Evolutionary conservation across 2,329 filamentous ascomycete genomes (phyloP), one percentile per base, ranked within the genome.

Genomic region (Elsinoe ampelina): DNA sequence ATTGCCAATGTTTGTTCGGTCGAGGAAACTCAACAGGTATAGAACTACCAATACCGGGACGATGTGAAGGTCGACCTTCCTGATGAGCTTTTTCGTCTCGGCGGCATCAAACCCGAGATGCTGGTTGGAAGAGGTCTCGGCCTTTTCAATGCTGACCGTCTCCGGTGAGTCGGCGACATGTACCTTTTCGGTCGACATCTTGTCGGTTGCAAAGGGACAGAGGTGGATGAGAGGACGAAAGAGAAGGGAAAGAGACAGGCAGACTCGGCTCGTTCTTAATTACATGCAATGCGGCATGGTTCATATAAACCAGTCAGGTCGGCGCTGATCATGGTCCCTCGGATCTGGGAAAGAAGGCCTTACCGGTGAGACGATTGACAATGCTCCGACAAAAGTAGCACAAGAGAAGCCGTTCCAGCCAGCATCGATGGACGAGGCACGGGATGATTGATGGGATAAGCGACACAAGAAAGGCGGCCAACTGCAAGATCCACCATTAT

Each of bases 21-120:
- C 79, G 12, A 81, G 71, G 61, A 78, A 81, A 66, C 79, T 80
- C 58, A 81, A 70, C 1, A 81, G 71, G 62, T 80, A 81, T 69
- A 82, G 77, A 43, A 80, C 57, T 15, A 78, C 69, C 2, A 82
- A 68, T 55, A 77, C 72, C 3, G 80, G 79, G 36, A 82, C 72
- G 1, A 82, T 67, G 22, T 73, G 73, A 1, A 71, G 17, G 60
- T 82, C 80, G 15, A 82, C 71, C 61, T 80, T 81, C 15, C 76
- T 71, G 32, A 81, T 54, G 3, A 73, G 61, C 19, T 62, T 63
- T 60, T 68, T 68, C 58, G 59, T 60, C 17, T 57, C 57, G 26
- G 36, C 52, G 13, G 55, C 59, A 55, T 60, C 59, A 48, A 54
- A 60, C 5, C 42, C 54, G 20, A 48, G 43, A n/a, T 34, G 48